Conservation (phyloP, 805 yeast species). For the Candida khao-thaluensis region DNA sequence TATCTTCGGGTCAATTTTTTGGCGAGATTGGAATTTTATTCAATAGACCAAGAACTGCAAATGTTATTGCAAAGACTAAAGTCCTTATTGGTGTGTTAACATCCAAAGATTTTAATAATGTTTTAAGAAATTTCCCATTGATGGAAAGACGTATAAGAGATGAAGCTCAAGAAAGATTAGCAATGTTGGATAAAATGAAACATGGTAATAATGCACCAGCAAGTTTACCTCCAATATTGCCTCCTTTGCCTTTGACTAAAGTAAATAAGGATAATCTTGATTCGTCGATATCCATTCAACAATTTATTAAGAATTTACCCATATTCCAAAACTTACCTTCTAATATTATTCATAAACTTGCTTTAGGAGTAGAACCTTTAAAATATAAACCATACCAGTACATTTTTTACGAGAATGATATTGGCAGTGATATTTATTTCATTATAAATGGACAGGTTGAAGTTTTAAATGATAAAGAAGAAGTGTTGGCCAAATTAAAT, state of each 20-base stretch:
- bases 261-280: slow-evolving; percentile 39
- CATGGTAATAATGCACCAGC: slow-evolving; percentile 27
- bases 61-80: slow-evolving; percentile 67
- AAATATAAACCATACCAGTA: slow-evolving; percentile 55
- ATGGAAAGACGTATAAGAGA: slow-evolving; percentile 70
- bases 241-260: slow-evolving; percentile 1
- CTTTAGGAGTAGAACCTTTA: slow-evolving; percentile 59
- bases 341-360: slow-evolving; percentile 60
- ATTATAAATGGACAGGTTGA: slow-evolving; percentile 71
- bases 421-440: slow-evolving; percentile 64
- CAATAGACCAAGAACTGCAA: slow-evolving; percentile 76
- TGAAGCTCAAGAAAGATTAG: slow-evolving; percentile 75
- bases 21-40: slow-evolving; percentile 79
- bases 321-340: slow-evolving; percentile 58
- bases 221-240: slow-evolving; percentile 16
- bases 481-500: slow-evolving; percentile 55
- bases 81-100: slow-evolving; percentile 70
- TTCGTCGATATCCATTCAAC: slow-evolving; percentile 55
- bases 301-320: slow-evolving; percentile 56
- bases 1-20: slow-evolving; percentile 66
- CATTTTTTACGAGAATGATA: slow-evolving; percentile 58
- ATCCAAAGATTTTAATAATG: slow-evolving; percentile 56
- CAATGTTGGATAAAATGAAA: slow-evolving; percentile 62
- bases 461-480: slow-evolving; percentile 42
- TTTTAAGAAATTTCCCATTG: slow-evolving; percentile 60